Evolutionary conservation across 1,284 basidiomycete genomes (phyloP).

Genomic region (Irpex sp.): DNA sequence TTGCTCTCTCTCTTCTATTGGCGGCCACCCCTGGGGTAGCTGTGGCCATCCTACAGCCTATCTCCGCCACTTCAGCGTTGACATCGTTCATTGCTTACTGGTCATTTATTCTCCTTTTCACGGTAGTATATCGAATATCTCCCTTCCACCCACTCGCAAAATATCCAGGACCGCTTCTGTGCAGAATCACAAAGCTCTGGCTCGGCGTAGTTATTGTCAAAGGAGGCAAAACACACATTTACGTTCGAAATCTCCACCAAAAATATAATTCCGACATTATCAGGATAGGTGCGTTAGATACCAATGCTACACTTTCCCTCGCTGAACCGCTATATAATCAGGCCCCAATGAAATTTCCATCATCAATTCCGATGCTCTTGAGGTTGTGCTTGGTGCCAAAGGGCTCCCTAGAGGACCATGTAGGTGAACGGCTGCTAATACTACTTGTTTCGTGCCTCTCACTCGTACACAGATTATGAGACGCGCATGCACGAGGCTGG

Average conservation of each 20-base stretch:
- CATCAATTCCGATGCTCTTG: slow-evolving; percentile 3
- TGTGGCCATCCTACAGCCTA: too few species aligned
- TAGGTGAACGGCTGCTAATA: neutral
- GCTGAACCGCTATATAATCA: neutral
- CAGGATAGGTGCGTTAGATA: slow-evolving; percentile 21
- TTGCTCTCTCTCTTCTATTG: too few species aligned
- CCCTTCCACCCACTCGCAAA: slow-evolving; percentile 17
- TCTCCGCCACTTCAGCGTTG: neutral
- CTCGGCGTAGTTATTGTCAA: slow-evolving; percentile 3
- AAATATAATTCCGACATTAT: slow-evolving; percentile 12
- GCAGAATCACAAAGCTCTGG: slow-evolving; percentile 14
- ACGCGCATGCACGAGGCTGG: slow-evolving; percentile 12
- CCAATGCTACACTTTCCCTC: neutral
- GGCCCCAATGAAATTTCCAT: slow-evolving; percentile 16
- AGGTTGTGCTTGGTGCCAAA: slow-evolving; percentile 8
- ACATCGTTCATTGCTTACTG: slow-evolving; percentile 6
- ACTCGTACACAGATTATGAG: slow-evolving; percentile 12
- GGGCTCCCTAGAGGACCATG: slow-evolving; percentile 14
- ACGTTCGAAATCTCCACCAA: slow-evolving; percentile 11
- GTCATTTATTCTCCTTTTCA: slow-evolving; percentile 7
- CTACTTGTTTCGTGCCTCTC: neutral
- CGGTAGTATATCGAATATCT: slow-evolving; percentile 13
- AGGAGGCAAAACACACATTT: slow-evolving; percentile 5
- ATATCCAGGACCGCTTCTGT: slow-evolving; percentile 15
- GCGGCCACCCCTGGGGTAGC: too few species aligned